A percentile compares a stretch with the other conserved stretches of the same genome.
These are phyloP conservation scores for Sporisorium sorghi DNA, from an alignment of 1,284 basidiomycete species.

Conservation along the genomic window DNA sequence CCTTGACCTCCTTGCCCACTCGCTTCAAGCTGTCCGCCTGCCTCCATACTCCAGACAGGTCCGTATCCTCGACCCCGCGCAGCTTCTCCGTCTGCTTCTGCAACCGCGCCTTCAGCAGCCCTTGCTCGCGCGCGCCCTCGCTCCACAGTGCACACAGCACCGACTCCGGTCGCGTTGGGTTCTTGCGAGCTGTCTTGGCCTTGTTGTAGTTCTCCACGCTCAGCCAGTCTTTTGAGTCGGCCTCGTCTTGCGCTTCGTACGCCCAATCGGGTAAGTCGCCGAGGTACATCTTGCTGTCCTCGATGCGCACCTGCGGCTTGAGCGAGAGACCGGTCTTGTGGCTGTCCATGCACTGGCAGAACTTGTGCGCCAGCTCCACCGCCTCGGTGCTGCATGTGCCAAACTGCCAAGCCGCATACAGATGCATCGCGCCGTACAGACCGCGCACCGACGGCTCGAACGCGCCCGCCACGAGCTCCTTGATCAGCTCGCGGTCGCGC, in stretches of 20 bases:
- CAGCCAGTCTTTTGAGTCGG: slow-evolving; percentile 24
- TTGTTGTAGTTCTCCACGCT: slow-evolving; percentile 2
- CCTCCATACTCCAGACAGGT: slow-evolving; percentile 31
- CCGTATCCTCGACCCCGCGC: slow-evolving; percentile 30
- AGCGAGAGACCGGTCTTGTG: slow-evolving; percentile 39
- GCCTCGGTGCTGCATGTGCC: slow-evolving; percentile 27
- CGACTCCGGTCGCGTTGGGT: slow-evolving; percentile 21
- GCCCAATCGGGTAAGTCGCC: slow-evolving; percentile 39
- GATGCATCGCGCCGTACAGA: slow-evolving; percentile 40
- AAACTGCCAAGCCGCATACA: slow-evolving; percentile 40
- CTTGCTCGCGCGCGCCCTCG: slow-evolving; percentile 21
- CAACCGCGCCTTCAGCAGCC: slow-evolving; percentile 17
- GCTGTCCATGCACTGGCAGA: slow-evolving; percentile 46
- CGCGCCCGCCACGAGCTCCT: slow-evolving; percentile 20
- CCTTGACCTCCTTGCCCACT: slow-evolving; percentile 10
- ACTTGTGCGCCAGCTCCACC: slow-evolving; percentile 44
- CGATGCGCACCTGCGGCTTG: slow-evolving; percentile 25
- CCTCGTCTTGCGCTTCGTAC: slow-evolving; percentile 14
- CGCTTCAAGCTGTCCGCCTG: slow-evolving; percentile 10
- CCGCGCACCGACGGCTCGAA: slow-evolving; percentile 27
- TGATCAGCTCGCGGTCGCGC: slow-evolving; percentile 28
- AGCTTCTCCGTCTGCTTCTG: slow-evolving; percentile 15
- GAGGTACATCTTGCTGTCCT: slow-evolving; percentile 31
- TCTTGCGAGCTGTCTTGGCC: slow-evolving; percentile 13
- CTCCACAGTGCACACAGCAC: slow-evolving; percentile 37